phyloP scores from a whole-genome alignment of 345 rosid species.

The rapeseed (Brassica napus) region Da-Ae NC_063452.1:45412501-45413000 shows the following conservation, averaged over 20 bases:
- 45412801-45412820: constrained; percentile 31
- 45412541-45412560: constrained; percentile 39
- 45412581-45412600: constrained; percentile 37
- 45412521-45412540: constrained; percentile 25
- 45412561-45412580: constrained; percentile 25
- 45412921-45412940: constrained; percentile 37
- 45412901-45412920: constrained; percentile 46
- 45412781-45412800: constrained; percentile 23
- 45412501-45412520: constrained; percentile 32
- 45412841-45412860: constrained; percentile 20
- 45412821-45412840: constrained; percentile 30
- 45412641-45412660: constrained; percentile 7
- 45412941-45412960: constrained; percentile 48
- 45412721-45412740: too few species aligned
- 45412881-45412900: constrained; percentile 39
- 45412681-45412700: constrained; percentile 28
- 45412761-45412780: constrained; percentile 22
- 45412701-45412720: constrained; percentile 3
- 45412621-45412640: constrained; percentile 39
- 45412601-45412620: constrained; percentile 35
- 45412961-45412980: constrained; percentile 38
- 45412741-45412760: constrained; percentile 20
- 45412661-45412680: neutral
- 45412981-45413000: neutral
- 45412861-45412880: constrained; percentile 27